phyloP scores from a whole-genome alignment of 192 early-diverging fungal genomes.

The Podila epicladia region DNA sequence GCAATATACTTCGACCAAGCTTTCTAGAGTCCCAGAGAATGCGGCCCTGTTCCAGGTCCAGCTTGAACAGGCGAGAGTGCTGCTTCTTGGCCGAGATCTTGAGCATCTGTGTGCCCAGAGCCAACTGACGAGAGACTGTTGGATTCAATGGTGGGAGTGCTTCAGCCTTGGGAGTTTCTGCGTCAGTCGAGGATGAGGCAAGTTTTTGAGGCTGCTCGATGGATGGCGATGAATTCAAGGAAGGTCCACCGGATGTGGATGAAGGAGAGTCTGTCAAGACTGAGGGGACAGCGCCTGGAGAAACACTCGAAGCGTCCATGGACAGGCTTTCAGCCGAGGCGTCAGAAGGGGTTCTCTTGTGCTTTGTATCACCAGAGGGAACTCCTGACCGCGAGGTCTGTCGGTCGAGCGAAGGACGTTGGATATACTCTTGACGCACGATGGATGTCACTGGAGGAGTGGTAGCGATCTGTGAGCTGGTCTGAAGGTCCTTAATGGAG shows the following conservation, averaged over 20 bases:
- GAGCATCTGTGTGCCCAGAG: slow-evolving; percentile 42
- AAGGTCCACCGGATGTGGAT: background rate
- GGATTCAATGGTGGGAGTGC: slow-evolving; percentile 10
- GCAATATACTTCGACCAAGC: slow-evolving; percentile 50
- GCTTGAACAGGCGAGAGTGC: slow-evolving; percentile 46
- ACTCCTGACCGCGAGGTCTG: slow-evolving; percentile 24
- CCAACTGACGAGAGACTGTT: slow-evolving; percentile 20
- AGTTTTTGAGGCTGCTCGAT: slow-evolving; percentile 5
- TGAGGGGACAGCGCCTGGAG: background rate
- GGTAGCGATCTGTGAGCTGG: slow-evolving; percentile 16
- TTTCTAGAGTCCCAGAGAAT: slow-evolving; percentile 60
- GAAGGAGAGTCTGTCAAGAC: background rate
- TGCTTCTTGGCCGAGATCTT: slow-evolving; percentile 57
- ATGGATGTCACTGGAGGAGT: slow-evolving; percentile 25
- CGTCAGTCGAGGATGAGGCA: background rate
- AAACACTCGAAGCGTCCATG: background rate
- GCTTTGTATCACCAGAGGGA: background rate
- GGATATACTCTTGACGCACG: slow-evolving; percentile 10
- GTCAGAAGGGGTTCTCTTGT: slow-evolving; percentile 17
- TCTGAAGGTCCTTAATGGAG: slow-evolving; percentile 39
- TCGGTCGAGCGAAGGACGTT: slow-evolving; percentile 23
- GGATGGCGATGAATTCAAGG: background rate
- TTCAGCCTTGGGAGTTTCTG: background rate
- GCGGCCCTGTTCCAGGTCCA: slow-evolving; percentile 53
- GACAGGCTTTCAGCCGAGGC: slow-evolving; percentile 22